Percentiles rank a stretch among this genome's conserved stretches.
Conservation (phyloP, 2,329 filamentous ascomycete species). For the Claviceps sp. region DNA sequence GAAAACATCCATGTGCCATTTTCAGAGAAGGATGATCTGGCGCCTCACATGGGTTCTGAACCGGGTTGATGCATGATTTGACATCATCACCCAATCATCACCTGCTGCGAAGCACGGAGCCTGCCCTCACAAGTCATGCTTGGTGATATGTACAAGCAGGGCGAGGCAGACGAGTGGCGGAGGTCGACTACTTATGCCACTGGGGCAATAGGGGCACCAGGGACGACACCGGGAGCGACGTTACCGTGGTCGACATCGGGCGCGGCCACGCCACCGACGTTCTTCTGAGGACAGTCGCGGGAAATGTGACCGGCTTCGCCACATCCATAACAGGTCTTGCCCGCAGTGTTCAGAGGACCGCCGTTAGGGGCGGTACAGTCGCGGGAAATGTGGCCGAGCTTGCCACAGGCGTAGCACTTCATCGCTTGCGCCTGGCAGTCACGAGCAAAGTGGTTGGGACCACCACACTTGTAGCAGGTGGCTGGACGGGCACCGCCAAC, state of each 20-base stretch:
- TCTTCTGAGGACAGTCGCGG: conserved; percentile 77
- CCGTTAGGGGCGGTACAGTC: conserved; percentile 97
- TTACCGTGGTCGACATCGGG: conserved; percentile 29
- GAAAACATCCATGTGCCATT: background rate
- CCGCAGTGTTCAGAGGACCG: conserved; percentile 84
- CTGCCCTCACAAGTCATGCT: conserved; percentile 4
- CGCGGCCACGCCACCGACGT: conserved; percentile 34
- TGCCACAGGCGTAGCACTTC: conserved; percentile 97
- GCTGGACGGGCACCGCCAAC: conserved; percentile 53
- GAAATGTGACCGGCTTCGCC: conserved; percentile 93
- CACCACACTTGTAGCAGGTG: conserved; percentile 63
- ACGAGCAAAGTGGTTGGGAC: conserved; percentile 95
- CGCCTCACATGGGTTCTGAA: background rate
- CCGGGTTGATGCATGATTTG: background rate
- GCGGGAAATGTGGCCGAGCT: conserved; percentile 81
- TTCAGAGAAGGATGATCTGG: background rate
- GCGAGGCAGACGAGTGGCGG: conserved; percentile 6
- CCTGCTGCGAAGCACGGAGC: background rate
- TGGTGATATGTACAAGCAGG: background rate
- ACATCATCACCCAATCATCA: background rate
- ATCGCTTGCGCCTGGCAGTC: conserved; percentile 97
- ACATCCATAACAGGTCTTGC: conserved; percentile 98
- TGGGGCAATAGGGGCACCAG: conserved; percentile 31
- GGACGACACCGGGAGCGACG: conserved; percentile 23
- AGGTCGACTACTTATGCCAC: conserved; percentile 20